These are phyloP conservation scores for Cucurbita maxima DNA, from an alignment of 306 rosid species.

Conservation along the genomic window DNA sequence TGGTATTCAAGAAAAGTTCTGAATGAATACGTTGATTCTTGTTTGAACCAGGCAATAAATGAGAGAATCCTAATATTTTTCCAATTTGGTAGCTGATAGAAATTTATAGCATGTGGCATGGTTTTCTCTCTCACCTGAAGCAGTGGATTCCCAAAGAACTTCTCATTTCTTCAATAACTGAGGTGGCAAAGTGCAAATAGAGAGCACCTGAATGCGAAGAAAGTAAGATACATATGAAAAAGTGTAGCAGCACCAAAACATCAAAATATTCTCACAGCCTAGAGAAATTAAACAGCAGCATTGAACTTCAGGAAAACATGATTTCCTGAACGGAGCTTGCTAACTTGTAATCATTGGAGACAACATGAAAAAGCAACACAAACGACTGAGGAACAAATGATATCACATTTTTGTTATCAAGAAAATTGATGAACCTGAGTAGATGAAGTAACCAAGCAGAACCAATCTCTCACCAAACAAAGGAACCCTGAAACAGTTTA, in stretches of 20 bases:
- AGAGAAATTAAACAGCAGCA: background rate
- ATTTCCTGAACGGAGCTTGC: background rate
- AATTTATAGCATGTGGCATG: background rate
- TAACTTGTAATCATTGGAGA: background rate
- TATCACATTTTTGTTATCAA: background rate
- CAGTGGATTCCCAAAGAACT: conserved; percentile 79
- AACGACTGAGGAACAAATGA: background rate
- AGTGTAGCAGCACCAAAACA: background rate
- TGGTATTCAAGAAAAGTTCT: conserved; percentile 13
- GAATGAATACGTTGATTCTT: background rate
- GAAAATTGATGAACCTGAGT: conserved; percentile 33
- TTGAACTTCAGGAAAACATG: background rate
- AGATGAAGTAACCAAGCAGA: conserved; percentile 61
- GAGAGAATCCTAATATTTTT: background rate
- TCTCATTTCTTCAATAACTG: conserved; percentile 71
- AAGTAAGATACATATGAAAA: background rate
- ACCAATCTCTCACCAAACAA: conserved; percentile 63
- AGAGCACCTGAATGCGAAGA: conserved; percentile 35
- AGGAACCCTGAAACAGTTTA: conserved; percentile 46
- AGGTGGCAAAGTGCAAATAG: conserved; percentile 68
- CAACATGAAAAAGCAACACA: background rate
- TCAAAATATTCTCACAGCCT: background rate
- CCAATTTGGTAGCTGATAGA: background rate
- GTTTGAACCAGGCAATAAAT: background rate
- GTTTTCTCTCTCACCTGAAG: conserved; percentile 53